Conservation (phyloP, 257 asterid species). For the Nicotiana knightiana region DNA sequence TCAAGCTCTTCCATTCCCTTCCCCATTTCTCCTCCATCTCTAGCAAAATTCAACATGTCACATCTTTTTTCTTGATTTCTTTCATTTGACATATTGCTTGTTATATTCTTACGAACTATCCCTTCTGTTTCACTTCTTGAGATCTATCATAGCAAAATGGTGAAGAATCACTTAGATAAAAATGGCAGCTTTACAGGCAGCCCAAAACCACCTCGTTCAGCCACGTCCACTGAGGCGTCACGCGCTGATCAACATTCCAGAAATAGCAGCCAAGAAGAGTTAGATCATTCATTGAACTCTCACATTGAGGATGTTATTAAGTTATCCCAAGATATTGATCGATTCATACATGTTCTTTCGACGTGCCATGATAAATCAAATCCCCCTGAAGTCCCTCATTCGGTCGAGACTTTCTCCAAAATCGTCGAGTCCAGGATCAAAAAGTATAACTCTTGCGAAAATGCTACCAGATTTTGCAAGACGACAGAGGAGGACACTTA, state of each 20-base stretch:
- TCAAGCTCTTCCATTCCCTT: background rate
- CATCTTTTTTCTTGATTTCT: background rate
- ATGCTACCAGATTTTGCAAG: slow-evolving; percentile 19
- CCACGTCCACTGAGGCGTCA: background rate
- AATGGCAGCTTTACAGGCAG: background rate
- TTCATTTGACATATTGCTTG: background rate
- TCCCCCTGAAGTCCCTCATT: slow-evolving; percentile 42
- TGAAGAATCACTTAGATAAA: slow-evolving; percentile 22
- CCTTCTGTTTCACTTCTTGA: background rate
- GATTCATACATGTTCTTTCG: slow-evolving; percentile 24
- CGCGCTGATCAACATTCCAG: background rate
- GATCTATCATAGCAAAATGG: slow-evolving; percentile 19
- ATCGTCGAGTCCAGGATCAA: slow-evolving; percentile 44
- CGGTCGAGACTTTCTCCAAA: slow-evolving; percentile 36
- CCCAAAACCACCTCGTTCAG: background rate
- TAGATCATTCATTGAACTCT: background rate
- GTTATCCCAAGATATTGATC: slow-evolving; percentile 35
- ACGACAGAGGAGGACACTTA: slow-evolving; percentile 38
- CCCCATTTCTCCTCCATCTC: background rate
- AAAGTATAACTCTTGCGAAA: slow-evolving; percentile 24
- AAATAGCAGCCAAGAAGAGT: background rate
- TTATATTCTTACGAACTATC: background rate
- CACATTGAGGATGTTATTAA: background rate
- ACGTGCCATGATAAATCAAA: slow-evolving; percentile 40
- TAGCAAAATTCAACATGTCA: too few relatives aligned